Conservation (phyloP, 805 yeast species). For the Candida bentonensis region DNA sequence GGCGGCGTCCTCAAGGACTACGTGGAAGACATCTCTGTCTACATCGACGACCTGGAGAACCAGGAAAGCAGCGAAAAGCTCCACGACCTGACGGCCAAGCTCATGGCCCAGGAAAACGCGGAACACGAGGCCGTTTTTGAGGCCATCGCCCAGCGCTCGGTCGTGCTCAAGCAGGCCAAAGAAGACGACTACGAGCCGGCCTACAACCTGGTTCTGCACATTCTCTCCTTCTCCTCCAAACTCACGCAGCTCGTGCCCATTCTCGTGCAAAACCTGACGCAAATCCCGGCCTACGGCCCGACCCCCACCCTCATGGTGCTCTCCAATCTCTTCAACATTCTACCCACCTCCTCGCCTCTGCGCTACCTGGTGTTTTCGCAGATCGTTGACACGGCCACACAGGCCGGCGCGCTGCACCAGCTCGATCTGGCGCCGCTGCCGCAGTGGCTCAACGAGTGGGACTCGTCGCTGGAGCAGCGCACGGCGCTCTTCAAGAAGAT, state of each 20-base stretch:
- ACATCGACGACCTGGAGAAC: slow-evolving; percentile 21
- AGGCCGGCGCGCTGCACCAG: slow-evolving; percentile 20
- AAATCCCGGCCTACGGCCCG: slow-evolving; percentile 12
- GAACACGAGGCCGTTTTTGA: slow-evolving; percentile 17
- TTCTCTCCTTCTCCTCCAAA: slow-evolving; percentile 21
- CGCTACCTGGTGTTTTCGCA: slow-evolving; percentile 20
- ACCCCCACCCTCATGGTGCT: slow-evolving; percentile 21
- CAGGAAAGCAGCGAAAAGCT: slow-evolving; percentile 13
- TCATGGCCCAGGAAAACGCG: slow-evolving; percentile 14
- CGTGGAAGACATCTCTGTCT: slow-evolving; percentile 22
- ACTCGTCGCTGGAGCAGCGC: slow-evolving; percentile 13
- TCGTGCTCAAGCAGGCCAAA: slow-evolving; percentile 18
- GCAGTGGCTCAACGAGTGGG: slow-evolving; percentile 26
- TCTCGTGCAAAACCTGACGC: slow-evolving; percentile 18
- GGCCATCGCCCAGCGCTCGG: slow-evolving; percentile 18
- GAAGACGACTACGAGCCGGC: slow-evolving; percentile 25
- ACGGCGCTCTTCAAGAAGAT: slow-evolving; percentile 16
- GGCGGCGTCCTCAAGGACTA: slow-evolving; percentile 22
- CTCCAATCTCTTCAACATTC: slow-evolving; percentile 26
- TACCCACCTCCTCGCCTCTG: slow-evolving; percentile 17
- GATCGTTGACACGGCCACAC: slow-evolving; percentile 21
- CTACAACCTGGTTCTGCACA: slow-evolving; percentile 24
- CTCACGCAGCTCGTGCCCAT: slow-evolving; percentile 18
- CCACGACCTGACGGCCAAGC: slow-evolving; percentile 9
- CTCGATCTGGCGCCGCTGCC: slow-evolving; percentile 25